Evolutionary conservation across 2,329 filamentous ascomycete species (phyloP).

Genomic region (Cercospora janseana): DNA sequence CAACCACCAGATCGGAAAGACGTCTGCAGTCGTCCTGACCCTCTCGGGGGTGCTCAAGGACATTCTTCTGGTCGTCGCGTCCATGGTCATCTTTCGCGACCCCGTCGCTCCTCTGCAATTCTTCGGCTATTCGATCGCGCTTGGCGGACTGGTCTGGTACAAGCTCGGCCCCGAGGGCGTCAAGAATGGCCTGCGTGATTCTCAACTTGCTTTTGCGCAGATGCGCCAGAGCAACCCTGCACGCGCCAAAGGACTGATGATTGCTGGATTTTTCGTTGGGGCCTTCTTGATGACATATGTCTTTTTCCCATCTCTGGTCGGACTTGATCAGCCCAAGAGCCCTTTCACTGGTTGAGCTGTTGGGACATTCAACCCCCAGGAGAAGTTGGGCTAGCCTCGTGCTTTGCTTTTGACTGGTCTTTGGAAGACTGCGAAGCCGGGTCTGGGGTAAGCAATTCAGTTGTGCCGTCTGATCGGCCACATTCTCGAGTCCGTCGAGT

Average conservation of each 20-base stretch:
- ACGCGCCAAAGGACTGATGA: slow-evolving; percentile 60
- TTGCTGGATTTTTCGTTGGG: not conserved
- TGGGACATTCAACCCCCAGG: no score
- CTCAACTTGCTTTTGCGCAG: slow-evolving; percentile 76
- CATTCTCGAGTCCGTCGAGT: no score
- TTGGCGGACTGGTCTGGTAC: slow-evolving; percentile 78
- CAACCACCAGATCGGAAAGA: slow-evolving; percentile 72
- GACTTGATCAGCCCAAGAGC: slow-evolving; percentile 4
- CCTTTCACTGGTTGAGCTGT: slow-evolving; percentile 20
- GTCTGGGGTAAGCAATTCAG: no score
- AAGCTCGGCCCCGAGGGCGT: slow-evolving; percentile 81
- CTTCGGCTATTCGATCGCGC: slow-evolving; percentile 79
- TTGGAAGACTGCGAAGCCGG: no score
- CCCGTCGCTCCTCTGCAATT: slow-evolving; percentile 72
- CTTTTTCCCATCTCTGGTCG: slow-evolving; percentile 10
- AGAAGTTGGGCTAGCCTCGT: no score
- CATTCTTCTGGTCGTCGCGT: slow-evolving; percentile 74
- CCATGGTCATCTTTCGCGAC: slow-evolving; percentile 78
- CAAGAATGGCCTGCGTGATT: slow-evolving; percentile 73
- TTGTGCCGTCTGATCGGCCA: no score
- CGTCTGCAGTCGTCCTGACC: slow-evolving; percentile 79
- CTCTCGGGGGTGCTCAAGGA: slow-evolving; percentile 87
- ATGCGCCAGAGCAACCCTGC: slow-evolving; percentile 75
- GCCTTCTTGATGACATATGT: slow-evolving; percentile 3
- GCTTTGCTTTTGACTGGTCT: no score